Conservation (phyloP, 2,329 filamentous ascomycete genomes). For the Bipolaris cookei region DNA sequence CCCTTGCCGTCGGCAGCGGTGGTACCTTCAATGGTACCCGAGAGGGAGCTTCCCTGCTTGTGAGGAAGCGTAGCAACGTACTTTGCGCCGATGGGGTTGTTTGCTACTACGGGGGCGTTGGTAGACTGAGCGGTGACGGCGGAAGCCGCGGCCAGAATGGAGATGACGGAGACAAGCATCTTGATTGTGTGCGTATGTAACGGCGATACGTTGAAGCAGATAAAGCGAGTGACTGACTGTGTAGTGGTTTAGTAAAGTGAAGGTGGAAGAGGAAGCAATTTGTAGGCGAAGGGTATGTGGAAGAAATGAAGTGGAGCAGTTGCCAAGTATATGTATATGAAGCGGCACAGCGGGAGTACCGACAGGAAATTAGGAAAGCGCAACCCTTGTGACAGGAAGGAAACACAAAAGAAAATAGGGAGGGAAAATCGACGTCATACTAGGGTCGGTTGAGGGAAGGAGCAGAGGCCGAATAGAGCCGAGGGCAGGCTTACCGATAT, state of each 20-base stretch:
- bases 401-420: slow-evolving; percentile 8
- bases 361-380: slow-evolving; percentile 4
- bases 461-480: not conserved
- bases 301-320: slow-evolving; percentile 7
- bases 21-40: slow-evolving; percentile 45
- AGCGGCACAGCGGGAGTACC: slow-evolving; percentile 4
- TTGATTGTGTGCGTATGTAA: slow-evolving; percentile 24
- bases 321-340: slow-evolving; percentile 13
- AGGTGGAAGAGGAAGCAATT: slow-evolving; percentile 6
- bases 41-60: slow-evolving; percentile 41
- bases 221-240: slow-evolving; percentile 4
- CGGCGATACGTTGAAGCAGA: not conserved
- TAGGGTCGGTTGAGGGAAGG: slow-evolving; percentile 1
- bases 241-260: slow-evolving; percentile 17
- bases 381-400: slow-evolving; percentile 1
- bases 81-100: slow-evolving; percentile 49
- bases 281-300: slow-evolving; percentile 5
- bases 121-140: slow-evolving; percentile 38
- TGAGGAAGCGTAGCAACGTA: slow-evolving; percentile 50
- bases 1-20: slow-evolving; percentile 48
- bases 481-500: slow-evolving; percentile 10
- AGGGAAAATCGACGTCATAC: not conserved
- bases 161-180: slow-evolving; percentile 42
- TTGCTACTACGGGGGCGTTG: slow-evolving; percentile 43
- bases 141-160: slow-evolving; percentile 40